A percentile compares a stretch with the other conserved stretches of the same genome.
Evolutionary conservation across 164 flowering plant genomes (phyloP).

Genomic region (Berberis vulgaris): DNA sequence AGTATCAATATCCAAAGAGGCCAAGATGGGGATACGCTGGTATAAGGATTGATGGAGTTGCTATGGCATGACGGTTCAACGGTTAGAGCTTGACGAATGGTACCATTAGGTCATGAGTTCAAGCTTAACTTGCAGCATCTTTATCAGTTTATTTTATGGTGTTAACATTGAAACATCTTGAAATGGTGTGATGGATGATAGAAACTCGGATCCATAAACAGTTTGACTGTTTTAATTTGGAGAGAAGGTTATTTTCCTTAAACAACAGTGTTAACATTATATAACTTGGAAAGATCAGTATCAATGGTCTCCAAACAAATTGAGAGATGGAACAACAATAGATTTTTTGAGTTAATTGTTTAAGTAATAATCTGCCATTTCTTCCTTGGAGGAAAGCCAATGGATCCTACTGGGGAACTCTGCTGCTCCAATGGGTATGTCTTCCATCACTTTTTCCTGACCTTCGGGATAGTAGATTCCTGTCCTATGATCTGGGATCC

Average conservation of each 20-base stretch:
- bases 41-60: too few species aligned
- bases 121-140: too few species aligned
- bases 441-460: conserved; percentile 19
- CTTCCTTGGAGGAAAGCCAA: conserved; percentile 3
- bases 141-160: too few species aligned
- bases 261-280: too few species aligned
- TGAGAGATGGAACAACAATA: not conserved
- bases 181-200: not conserved
- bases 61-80: too few species aligned
- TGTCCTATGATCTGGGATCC: conserved; percentile 18
- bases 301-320: not conserved
- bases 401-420: conserved; percentile 3
- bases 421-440: conserved; percentile 12
- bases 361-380: not conserved
- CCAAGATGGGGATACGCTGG: too few species aligned
- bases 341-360: not conserved
- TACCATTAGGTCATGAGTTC: too few species aligned
- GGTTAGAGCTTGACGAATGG: too few species aligned
- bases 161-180: not conserved
- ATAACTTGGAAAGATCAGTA: not conserved
- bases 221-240: too few species aligned
- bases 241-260: too few species aligned
- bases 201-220: too few species aligned
- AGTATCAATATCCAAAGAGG: too few species aligned
- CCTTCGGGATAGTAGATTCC: conserved; percentile 23